phyloP scores from a whole-genome alignment of 768 basidiomycete genomes.

The Boletus eberwhitei region DNA sequence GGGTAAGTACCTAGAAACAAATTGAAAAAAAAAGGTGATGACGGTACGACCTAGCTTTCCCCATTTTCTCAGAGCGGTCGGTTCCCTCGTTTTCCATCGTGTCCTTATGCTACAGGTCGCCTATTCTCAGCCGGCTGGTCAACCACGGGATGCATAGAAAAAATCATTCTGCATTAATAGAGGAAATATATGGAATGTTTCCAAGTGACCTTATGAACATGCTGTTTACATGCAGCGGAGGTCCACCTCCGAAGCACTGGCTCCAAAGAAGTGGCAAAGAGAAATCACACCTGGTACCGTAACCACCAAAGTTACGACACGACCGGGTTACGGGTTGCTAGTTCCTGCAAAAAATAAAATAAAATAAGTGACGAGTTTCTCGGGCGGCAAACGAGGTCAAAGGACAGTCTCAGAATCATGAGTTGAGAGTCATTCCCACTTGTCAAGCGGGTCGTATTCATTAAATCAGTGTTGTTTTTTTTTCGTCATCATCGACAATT shows the following conservation, averaged over 20 bases:
- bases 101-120: too few relatives aligned
- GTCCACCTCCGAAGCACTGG: too few relatives aligned
- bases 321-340: too few relatives aligned
- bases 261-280: too few relatives aligned
- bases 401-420: background rate
- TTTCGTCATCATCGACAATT: conserved; percentile 2
- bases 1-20: too few relatives aligned
- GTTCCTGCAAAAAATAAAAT: background rate
- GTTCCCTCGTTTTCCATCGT: too few relatives aligned
- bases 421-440: conserved; percentile 4
- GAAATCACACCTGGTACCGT: too few relatives aligned
- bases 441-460: conserved; percentile 8
- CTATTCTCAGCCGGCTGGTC: too few relatives aligned
- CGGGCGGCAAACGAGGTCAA: background rate
- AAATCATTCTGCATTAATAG: background rate
- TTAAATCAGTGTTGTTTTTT: conserved; percentile 14
- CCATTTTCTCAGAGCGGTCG: too few relatives aligned
- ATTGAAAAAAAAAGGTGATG: too few relatives aligned
- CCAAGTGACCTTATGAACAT: background rate
- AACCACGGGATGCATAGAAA: too few relatives aligned
- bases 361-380: background rate
- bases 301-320: background rate
- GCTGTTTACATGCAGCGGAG: background rate
- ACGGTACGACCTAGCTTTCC: too few relatives aligned
- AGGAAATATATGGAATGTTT: background rate